A percentile compares a stretch with the other conserved stretches of the same genome.
Evolutionary conservation across 257 asterid genomes (phyloP).

Genomic region (Euphrasia confusa): DNA sequence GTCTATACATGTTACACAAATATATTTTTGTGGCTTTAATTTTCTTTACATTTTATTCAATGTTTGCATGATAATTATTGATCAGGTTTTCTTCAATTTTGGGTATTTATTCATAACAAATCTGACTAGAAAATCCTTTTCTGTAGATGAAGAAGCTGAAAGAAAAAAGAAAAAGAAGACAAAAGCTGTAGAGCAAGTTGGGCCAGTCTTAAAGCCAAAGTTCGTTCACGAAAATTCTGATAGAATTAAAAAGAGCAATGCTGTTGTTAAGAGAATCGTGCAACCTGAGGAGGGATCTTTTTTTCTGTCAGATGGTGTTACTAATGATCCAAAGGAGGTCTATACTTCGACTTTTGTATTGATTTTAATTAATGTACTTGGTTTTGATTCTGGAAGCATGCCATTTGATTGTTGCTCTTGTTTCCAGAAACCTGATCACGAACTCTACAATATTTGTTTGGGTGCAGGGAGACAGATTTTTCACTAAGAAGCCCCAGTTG

Average conservation of each 20-base stretch:
- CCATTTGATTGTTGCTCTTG: not conserved
- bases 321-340: slow-evolving; percentile 63
- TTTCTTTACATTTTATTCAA: not conserved
- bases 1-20: no score
- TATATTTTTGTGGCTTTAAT: not conserved
- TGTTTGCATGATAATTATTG: no score
- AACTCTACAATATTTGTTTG: slow-evolving; percentile 16
- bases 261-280: slow-evolving; percentile 42
- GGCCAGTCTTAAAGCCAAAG: slow-evolving; percentile 42
- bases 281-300: slow-evolving; percentile 49
- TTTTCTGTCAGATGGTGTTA: slow-evolving; percentile 37
- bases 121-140: slow-evolving; percentile 27
- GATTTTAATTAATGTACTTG: not conserved
- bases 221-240: slow-evolving; percentile 51
- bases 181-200: slow-evolving; percentile 49
- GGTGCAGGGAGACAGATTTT: slow-evolving; percentile 60
- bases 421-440: slow-evolving; percentile 13
- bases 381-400: slow-evolving; percentile 4
- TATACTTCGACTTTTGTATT: slow-evolving; percentile 3
- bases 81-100: not conserved
- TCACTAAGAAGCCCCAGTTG: slow-evolving; percentile 42
- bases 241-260: slow-evolving; percentile 42
- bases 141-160: slow-evolving; percentile 76
- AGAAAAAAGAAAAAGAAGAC: slow-evolving; percentile 77
- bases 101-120: slow-evolving; percentile 9